Evolutionary conservation across 2,329 filamentous ascomycete species (phyloP).

Genomic region (Daldinia sp.): DNA sequence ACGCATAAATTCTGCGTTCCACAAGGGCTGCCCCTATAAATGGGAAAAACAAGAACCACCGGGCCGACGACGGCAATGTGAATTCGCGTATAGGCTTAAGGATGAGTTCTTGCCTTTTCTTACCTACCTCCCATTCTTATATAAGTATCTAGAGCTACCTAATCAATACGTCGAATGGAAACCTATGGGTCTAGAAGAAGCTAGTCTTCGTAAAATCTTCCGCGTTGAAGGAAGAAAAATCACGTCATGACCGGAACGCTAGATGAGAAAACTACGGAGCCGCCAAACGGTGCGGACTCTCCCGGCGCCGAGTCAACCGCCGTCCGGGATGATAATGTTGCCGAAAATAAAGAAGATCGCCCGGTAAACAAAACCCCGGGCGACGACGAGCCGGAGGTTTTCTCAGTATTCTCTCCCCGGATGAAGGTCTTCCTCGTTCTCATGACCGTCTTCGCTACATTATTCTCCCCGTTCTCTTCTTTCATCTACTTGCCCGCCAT

Average conservation of each 20-base stretch:
- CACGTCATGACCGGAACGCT: not conserved
- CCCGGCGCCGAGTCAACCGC: not conserved
- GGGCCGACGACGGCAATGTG: not conserved
- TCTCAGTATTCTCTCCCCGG: not conserved
- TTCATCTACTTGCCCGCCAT: conserved; percentile 11
- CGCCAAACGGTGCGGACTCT: not conserved
- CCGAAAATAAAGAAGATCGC: not conserved
- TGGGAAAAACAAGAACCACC: not conserved
- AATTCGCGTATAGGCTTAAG: not conserved
- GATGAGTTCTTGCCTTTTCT: not conserved
- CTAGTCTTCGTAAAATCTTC: not conserved
- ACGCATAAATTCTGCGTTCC: not conserved
- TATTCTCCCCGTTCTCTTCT: conserved; percentile 1
- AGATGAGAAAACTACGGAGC: not conserved
- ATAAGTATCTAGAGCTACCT: not conserved
- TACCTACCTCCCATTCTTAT: not conserved
- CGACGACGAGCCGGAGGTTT: not conserved
- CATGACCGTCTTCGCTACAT: not conserved
- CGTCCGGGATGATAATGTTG: not conserved
- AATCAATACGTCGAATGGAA: not conserved
- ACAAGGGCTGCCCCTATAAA: not conserved
- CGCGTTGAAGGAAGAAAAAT: not conserved
- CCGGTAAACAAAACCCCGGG: not conserved
- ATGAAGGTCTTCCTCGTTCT: not conserved
- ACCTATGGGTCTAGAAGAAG: not conserved